Evolutionary conservation across 176 grass and related monocot species (phyloP).

Genomic region (Guadua angustifolia): DNA sequence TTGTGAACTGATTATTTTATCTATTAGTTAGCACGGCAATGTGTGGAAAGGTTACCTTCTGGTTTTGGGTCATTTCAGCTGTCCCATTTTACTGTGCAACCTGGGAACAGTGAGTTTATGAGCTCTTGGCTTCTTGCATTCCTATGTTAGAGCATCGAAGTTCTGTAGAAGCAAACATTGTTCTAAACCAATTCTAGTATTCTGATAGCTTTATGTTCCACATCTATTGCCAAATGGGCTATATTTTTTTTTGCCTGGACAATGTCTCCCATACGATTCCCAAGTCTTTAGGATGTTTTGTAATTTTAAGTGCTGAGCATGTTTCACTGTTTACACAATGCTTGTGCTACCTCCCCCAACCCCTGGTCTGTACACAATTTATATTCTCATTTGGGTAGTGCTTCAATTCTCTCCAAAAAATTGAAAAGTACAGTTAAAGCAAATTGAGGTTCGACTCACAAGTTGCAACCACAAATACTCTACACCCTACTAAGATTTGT

Average conservation of each 20-base stretch:
- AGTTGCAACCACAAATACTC: slow-evolving; percentile 1
- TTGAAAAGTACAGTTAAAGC: background rate
- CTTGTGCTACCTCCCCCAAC: background rate
- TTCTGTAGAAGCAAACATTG: background rate
- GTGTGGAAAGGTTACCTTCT: slow-evolving; percentile 86
- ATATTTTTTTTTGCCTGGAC: background rate
- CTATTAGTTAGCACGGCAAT: slow-evolving; percentile 84
- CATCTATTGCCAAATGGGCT: slow-evolving; percentile 4
- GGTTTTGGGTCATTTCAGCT: slow-evolving; percentile 88
- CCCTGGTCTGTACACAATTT: background rate
- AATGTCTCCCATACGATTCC: slow-evolving; percentile 2
- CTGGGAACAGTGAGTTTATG: slow-evolving; percentile 90
- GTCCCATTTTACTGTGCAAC: slow-evolving; percentile 96
- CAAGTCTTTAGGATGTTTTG: slow-evolving; percentile 32
- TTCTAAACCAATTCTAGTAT: background rate
- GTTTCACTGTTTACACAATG: slow-evolving; percentile 13
- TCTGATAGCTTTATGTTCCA: background rate
- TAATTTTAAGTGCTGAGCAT: background rate
- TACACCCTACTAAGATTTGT: background rate
- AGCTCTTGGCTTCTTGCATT: slow-evolving; percentile 14
- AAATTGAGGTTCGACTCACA: background rate
- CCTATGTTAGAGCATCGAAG: background rate
- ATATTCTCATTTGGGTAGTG: background rate
- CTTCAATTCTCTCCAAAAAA: slow-evolving; percentile 28
- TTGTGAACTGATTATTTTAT: slow-evolving; percentile 48